These are phyloP conservation scores for Exophiala mesophila DNA, from an alignment of 2,329 filamentous ascomycete species.

Conservation along the genomic window DNA sequence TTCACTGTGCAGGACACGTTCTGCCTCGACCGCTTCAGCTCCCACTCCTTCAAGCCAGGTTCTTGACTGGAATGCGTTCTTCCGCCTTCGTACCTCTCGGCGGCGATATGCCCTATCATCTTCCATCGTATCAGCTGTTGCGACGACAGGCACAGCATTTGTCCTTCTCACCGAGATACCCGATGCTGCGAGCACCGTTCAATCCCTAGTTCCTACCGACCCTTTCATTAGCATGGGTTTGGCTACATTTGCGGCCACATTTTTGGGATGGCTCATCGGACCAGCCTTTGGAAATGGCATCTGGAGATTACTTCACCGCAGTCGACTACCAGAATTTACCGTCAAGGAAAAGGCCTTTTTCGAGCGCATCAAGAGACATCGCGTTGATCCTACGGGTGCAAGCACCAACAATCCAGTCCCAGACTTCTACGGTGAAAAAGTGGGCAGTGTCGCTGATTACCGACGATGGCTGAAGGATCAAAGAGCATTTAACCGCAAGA, in stretches of 20 bases:
- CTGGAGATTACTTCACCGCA: constrained; percentile 73
- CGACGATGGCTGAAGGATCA: constrained; percentile 97
- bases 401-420: constrained; percentile 90
- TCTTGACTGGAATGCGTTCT: constrained; percentile 91
- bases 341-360: constrained; percentile 95
- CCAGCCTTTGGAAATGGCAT: constrained; percentile 74
- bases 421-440: constrained; percentile 98
- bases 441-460: constrained; percentile 86
- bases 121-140: constrained; percentile 61
- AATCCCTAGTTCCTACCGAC: constrained; percentile 53
- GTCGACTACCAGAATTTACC: constrained; percentile 30
- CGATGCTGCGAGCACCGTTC: constrained; percentile 23
- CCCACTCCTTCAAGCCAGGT: constrained; percentile 21
- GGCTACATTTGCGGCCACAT: constrained; percentile 69
- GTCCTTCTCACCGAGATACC: constrained; percentile 24
- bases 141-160: constrained; percentile 54
- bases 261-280: constrained; percentile 82
- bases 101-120: constrained; percentile 77
- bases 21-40: constrained; percentile 11
- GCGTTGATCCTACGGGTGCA: constrained; percentile 84
- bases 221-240: constrained; percentile 80
- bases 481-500: constrained; percentile 92
- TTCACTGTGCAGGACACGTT: constrained; percentile 17
- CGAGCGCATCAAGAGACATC: constrained; percentile 80
- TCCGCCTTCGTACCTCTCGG: constrained; percentile 79